Evolutionary conservation across 1,284 basidiomycete species (phyloP).

Genomic region (Rhodofomes roseus): DNA sequence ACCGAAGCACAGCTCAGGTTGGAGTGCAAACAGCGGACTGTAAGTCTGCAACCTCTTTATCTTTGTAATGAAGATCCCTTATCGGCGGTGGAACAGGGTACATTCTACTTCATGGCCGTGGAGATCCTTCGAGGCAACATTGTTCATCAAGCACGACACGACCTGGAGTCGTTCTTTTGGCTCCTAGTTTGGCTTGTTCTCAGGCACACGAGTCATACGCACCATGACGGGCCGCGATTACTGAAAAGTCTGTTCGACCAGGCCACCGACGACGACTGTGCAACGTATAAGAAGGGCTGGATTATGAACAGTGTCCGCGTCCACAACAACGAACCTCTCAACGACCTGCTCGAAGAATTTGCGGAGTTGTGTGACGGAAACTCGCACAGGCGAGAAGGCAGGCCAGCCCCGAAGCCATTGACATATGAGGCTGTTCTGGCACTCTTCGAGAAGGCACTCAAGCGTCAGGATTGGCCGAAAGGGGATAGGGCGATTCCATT

Average conservation of each 20-base stretch:
- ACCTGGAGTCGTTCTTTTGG: conserved; percentile 17
- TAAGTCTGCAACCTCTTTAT: too few relatives aligned
- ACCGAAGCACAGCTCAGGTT: neutral
- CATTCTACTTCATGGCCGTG: conserved; percentile 12
- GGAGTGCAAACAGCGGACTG: conserved; percentile 5
- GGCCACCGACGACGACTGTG: neutral
- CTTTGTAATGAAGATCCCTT: too few relatives aligned
- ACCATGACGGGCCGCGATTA: neutral
- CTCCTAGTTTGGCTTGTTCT: conserved; percentile 13
- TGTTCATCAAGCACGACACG: conserved; percentile 8
- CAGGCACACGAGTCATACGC: conserved; percentile 6
- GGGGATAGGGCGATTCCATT: neutral
- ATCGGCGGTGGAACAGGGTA: conserved; percentile 8
- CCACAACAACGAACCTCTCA: neutral
- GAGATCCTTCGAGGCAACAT: neutral
- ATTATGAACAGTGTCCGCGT: neutral
- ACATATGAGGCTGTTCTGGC: neutral
- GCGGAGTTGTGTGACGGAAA: neutral
- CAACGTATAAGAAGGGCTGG: neutral
- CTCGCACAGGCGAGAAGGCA: neutral
- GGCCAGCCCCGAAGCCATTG: neutral
- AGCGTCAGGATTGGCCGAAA: neutral
- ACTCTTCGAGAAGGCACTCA: neutral
- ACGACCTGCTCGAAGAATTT: neutral
- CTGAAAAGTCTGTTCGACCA: neutral